Conservation (phyloP, 1,139 yeast genomes). For the Candida sanyaensis region DNA sequence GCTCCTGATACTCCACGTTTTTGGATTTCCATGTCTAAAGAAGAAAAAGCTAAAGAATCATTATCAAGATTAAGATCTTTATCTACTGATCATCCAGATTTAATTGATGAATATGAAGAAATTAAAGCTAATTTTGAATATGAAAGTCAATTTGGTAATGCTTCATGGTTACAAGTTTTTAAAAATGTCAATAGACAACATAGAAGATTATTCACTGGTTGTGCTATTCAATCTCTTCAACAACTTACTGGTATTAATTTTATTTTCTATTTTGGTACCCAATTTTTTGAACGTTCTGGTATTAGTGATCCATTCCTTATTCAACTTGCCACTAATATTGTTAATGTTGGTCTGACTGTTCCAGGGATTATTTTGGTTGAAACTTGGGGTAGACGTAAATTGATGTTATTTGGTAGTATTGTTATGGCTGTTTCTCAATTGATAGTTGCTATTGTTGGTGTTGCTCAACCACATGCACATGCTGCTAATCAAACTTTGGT, state of each 20-base stretch:
- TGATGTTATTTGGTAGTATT: slow-evolving; percentile 53
- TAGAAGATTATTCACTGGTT: slow-evolving; percentile 39
- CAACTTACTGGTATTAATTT: slow-evolving; percentile 78
- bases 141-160: slow-evolving; percentile 31
- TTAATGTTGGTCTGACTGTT: slow-evolving; percentile 37
- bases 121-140: slow-evolving; percentile 40
- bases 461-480: slow-evolving; percentile 27
- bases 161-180: slow-evolving; percentile 38
- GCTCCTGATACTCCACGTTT: slow-evolving; percentile 85
- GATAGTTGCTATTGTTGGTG: slow-evolving; percentile 71
- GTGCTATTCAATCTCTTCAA: slow-evolving; percentile 50
- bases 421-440: slow-evolving; percentile 68
- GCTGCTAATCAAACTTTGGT: slow-evolving; percentile 58
- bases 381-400: slow-evolving; percentile 37
- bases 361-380: slow-evolving; percentile 42
- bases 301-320: slow-evolving; percentile 43
- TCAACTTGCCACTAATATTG: slow-evolving; percentile 38
- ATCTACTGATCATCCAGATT: slow-evolving; percentile 42
- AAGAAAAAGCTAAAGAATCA: slow-evolving; percentile 55
- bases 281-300: slow-evolving; percentile 61
- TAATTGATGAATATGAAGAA: slow-evolving; percentile 39
- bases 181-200: slow-evolving; percentile 34
- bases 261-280: slow-evolving; percentile 68
- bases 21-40: slow-evolving; percentile 52
- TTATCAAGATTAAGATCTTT: slow-evolving; percentile 35